phyloP scores from a whole-genome alignment of 768 basidiomycete species.

The Termitomyces bulborhizus region DNA sequence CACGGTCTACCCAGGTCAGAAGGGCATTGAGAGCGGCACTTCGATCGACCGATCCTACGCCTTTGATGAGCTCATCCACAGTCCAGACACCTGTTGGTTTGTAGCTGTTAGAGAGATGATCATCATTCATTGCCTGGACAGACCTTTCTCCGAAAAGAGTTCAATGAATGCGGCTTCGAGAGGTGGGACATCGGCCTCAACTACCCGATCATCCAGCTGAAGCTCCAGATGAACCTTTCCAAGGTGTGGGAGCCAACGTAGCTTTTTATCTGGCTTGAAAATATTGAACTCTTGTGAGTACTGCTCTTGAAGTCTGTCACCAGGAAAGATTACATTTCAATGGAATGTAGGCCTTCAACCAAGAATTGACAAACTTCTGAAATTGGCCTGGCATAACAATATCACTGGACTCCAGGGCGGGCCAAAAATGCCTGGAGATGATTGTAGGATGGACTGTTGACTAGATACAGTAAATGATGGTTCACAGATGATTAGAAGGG shows the following conservation, averaged over 20 bases:
- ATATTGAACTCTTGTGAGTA: conserved; percentile 74
- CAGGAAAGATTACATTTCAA: background rate
- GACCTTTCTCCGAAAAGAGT: conserved; percentile 70
- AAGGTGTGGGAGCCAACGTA: conserved; percentile 86
- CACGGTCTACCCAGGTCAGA: conserved; percentile 77
- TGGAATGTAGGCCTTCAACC: background rate
- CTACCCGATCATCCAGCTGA: conserved; percentile 72
- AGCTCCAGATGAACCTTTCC: conserved; percentile 80
- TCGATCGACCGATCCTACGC: conserved; percentile 61
- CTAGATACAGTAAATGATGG: conserved; percentile 25
- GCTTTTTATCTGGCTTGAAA: conserved; percentile 89
- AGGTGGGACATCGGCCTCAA: conserved; percentile 75
- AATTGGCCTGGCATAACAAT: conserved; percentile 85
- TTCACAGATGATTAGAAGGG: background rate
- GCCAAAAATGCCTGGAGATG: conserved; percentile 96
- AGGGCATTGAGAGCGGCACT: conserved; percentile 67
- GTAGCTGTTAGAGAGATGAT: background rate
- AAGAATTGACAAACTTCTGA: conserved; percentile 45
- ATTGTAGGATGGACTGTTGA: conserved; percentile 81
- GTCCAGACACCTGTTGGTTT: conserved; percentile 58
- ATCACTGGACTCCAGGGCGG: conserved; percentile 65
- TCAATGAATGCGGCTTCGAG: conserved; percentile 91
- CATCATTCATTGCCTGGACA: background rate
- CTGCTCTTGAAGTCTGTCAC: conserved; percentile 58
- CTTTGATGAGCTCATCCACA: conserved; percentile 57